phyloP scores from a whole-genome alignment of 164 flowering plant genomes.

The Vitis labrusca region DNA sequence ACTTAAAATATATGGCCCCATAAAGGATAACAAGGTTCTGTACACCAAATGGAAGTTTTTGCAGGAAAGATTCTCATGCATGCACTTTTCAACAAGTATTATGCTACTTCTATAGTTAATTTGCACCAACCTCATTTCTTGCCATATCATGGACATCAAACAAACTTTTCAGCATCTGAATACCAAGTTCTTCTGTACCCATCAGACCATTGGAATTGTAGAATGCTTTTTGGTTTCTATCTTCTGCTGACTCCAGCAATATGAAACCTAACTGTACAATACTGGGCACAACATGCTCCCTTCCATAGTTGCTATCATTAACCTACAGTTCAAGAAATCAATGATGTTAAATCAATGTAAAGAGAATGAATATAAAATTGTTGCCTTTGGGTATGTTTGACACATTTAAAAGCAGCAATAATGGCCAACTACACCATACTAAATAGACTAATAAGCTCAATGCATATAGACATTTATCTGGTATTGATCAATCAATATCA shows the following conservation, averaged over 20 bases:
- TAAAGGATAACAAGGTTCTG: neutral
- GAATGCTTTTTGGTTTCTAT: slow-evolving; percentile 29
- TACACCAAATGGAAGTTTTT: neutral
- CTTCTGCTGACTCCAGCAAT: slow-evolving; percentile 65
- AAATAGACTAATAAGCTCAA: too few relatives aligned
- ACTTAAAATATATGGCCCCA: neutral
- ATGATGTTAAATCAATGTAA: neutral
- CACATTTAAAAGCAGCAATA: too few relatives aligned
- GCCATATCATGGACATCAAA: slow-evolving; percentile 89
- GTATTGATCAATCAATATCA: too few relatives aligned
- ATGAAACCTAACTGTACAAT: slow-evolving; percentile 63
- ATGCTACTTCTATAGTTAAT: neutral
- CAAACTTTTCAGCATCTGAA: slow-evolving; percentile 59
- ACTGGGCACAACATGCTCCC: slow-evolving; percentile 86
- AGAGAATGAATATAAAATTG: neutral
- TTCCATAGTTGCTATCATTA: slow-evolving; percentile 72
- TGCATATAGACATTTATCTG: too few relatives aligned
- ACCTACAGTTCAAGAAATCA: slow-evolving; percentile 35
- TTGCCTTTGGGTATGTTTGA: neutral
- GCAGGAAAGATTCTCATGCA: neutral
- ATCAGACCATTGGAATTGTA: slow-evolving; percentile 43
- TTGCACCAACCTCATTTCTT: slow-evolving; percentile 68
- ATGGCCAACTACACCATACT: too few relatives aligned
- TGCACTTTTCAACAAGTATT: neutral
- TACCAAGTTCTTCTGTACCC: slow-evolving; percentile 65